Percentiles rank a stretch among this genome's conserved stretches.
Conservation (phyloP, 768 basidiomycete species). For the Tricholoma terreum region DNA sequence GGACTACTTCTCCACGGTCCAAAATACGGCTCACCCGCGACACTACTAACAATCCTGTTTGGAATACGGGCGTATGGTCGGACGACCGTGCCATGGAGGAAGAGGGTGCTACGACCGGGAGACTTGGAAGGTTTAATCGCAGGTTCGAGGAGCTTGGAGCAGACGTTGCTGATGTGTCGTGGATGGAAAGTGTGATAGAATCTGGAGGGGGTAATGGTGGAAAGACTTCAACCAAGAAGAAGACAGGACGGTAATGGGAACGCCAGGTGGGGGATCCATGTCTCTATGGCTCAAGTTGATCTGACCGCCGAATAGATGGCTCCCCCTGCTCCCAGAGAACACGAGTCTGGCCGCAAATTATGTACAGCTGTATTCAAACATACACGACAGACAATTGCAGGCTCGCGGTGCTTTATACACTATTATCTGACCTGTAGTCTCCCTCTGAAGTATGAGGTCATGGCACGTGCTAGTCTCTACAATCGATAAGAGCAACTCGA, state of each 20-base stretch:
- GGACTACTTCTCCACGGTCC: constrained; percentile 84
- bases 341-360: too few species aligned
- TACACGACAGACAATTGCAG: too few species aligned
- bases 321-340: too few species aligned
- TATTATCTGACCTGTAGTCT: too few species aligned
- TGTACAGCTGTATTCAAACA: too few species aligned
- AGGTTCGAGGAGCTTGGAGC: constrained; percentile 56
- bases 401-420: too few species aligned
- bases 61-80: constrained; percentile 64
- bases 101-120: constrained; percentile 68
- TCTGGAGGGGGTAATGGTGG: constrained; percentile 8
- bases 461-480: too few species aligned
- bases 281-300: too few species aligned
- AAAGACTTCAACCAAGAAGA: constrained; percentile 9
- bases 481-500: too few species aligned
- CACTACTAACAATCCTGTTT: constrained; percentile 84
- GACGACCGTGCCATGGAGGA: constrained; percentile 57
- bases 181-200: constrained; percentile 29
- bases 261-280: not conserved
- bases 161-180: constrained; percentile 31
- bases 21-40: constrained; percentile 78
- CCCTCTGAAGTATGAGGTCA: too few species aligned
- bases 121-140: constrained; percentile 77
- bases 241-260: constrained; percentile 5
- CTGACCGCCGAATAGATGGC: too few species aligned